A percentile compares a stretch with the other conserved stretches of the same genome.
Conservation (phyloP, 129 eudicot genomes). For the Pulicaria dysenterica region DNA sequence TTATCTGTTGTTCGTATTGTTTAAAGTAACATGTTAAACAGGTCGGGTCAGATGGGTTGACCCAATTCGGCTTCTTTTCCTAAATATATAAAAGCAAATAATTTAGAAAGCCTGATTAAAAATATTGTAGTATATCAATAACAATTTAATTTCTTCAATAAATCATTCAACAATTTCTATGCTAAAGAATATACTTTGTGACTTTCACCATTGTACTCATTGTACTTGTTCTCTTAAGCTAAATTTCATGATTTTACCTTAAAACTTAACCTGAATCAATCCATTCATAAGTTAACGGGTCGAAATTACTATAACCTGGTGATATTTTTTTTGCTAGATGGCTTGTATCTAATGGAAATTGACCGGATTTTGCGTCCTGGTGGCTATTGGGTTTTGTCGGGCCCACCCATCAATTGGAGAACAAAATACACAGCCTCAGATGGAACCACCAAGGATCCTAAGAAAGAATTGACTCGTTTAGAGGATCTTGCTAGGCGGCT, state of each 20-base stretch:
- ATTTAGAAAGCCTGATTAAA: background rate
- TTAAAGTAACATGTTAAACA: background rate
- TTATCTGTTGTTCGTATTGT: background rate
- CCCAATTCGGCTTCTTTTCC: background rate
- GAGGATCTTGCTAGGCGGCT: conserved; percentile 42
- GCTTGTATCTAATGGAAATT: conserved; percentile 41
- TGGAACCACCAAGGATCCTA: conserved; percentile 37
- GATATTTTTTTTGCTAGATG: conserved; percentile 36
- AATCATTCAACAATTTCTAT: background rate
- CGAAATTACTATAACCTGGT: background rate
- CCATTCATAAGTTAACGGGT: background rate
- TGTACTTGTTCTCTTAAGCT: background rate
- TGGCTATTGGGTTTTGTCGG: conserved; percentile 50
- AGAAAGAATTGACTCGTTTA: conserved; percentile 36
- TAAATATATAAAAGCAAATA: background rate
- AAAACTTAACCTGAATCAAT: background rate
- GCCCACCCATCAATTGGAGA: conserved; percentile 41
- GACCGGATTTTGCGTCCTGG: conserved; percentile 47
- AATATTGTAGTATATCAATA: background rate
- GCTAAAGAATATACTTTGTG: conserved; percentile 5
- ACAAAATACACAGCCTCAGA: conserved; percentile 32
- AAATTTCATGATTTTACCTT: background rate
- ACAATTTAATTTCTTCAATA: background rate
- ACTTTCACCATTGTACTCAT: conserved; percentile 1
- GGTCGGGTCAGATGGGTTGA: background rate